Evolutionary conservation across 108 stramenopile genomes (phyloP).

Genomic region (Schizochytrium sp.): DNA sequence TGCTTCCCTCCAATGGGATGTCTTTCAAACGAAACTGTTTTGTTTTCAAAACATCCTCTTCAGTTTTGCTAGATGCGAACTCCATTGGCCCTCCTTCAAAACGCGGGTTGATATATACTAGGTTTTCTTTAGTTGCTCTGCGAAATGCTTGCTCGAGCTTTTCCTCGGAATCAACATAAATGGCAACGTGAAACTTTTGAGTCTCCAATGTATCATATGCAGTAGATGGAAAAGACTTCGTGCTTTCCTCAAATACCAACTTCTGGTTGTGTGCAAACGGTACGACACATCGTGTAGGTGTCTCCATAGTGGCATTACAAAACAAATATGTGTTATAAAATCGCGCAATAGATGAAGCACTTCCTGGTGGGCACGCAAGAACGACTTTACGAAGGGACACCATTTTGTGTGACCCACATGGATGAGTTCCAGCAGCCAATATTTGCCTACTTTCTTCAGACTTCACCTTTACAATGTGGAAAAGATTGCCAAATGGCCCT

Average conservation of each 20-base stretch:
- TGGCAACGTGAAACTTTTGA: constrained; percentile 27
- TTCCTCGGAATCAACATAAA: background rate
- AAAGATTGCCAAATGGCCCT: constrained; percentile 19
- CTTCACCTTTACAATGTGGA: background rate
- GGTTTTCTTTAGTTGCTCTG: background rate
- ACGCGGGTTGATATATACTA: constrained; percentile 28
- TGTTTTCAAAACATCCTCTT: background rate
- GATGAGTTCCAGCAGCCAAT: background rate
- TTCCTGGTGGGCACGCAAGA: background rate
- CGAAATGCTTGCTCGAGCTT: background rate
- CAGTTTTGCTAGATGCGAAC: constrained; percentile 45
- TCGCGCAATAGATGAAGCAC: background rate
- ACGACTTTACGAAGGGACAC: background rate
- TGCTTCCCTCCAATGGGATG: background rate
- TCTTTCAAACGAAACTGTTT: constrained; percentile 14
- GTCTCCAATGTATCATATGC: background rate
- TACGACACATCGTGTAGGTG: background rate
- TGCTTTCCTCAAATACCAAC: background rate
- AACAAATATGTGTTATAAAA: background rate
- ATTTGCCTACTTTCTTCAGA: background rate
- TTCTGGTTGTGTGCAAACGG: background rate
- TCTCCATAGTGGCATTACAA: background rate
- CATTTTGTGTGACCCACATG: constrained; percentile 42
- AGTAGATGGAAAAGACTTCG: background rate
- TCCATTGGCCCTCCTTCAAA: constrained; percentile 50